phyloP scores from a whole-genome alignment of 2,329 filamentous ascomycete species.

The Aspergillus brunneoviolaceus region DNA sequence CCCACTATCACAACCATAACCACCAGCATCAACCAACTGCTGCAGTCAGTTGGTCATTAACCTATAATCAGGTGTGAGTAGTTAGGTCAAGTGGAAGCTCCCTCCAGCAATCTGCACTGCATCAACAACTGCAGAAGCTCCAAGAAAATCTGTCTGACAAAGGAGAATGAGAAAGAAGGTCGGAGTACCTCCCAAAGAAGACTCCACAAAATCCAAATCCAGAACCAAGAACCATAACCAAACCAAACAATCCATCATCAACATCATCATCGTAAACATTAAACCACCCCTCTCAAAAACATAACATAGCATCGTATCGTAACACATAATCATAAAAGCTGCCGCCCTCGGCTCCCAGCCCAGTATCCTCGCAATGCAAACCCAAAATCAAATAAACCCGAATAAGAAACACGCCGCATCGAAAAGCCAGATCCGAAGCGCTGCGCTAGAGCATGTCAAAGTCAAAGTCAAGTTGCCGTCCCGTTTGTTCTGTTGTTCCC shows the following conservation, averaged over 20 bases:
- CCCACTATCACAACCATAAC: too few species aligned
- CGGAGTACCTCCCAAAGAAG: slow-evolving; percentile 11
- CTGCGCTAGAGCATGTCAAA: background rate
- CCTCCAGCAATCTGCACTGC: background rate
- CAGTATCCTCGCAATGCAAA: slow-evolving; percentile 22
- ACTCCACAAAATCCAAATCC: slow-evolving; percentile 3
- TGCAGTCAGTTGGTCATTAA: too few species aligned
- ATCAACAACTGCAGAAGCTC: too few species aligned
- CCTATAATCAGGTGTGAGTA: too few species aligned
- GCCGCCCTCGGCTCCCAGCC: slow-evolving; percentile 17
- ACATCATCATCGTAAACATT: slow-evolving; percentile 15
- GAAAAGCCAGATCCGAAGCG: background rate
- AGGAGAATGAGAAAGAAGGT: slow-evolving; percentile 10
- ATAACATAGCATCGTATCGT: slow-evolving; percentile 26
- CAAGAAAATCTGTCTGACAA: background rate
- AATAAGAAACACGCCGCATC: background rate
- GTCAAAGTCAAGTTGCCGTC: background rate
- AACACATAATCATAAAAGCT: slow-evolving; percentile 22
- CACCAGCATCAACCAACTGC: too few species aligned
- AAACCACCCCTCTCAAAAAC: slow-evolving; percentile 21
- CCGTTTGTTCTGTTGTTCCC: background rate
- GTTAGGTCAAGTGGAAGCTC: too few species aligned
- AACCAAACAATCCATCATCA: background rate
- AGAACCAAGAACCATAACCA: slow-evolving; percentile 2
- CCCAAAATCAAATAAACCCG: background rate